A percentile compares a stretch with the other conserved stretches of the same genome.
Evolutionary conservation across 1,139 yeast species (phyloP).

Genomic region (Blastobotrys malaysiensis): DNA sequence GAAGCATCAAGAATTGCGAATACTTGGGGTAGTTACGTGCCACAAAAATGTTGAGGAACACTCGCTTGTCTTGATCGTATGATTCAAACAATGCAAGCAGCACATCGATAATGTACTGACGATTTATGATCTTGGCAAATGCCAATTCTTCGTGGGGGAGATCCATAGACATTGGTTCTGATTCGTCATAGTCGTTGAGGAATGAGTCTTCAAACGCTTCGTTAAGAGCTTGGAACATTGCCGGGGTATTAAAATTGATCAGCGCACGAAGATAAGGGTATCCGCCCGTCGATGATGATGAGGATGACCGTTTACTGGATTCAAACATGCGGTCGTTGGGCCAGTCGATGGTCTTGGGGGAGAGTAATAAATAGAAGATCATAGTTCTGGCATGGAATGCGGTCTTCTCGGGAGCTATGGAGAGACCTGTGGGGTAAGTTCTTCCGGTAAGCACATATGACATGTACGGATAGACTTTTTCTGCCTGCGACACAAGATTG

Average conservation of each 20-base stretch:
- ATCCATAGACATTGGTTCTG: slow-evolving; percentile 8
- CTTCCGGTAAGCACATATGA: slow-evolving; percentile 69
- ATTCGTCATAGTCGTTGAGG: slow-evolving; percentile 42
- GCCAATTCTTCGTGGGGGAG: slow-evolving; percentile 23
- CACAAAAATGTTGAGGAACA: slow-evolving; percentile 57
- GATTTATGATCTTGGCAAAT: slow-evolving; percentile 37
- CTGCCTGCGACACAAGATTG: slow-evolving; percentile 20
- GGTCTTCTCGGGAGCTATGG: slow-evolving; percentile 32
- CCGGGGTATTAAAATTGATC: slow-evolving; percentile 47
- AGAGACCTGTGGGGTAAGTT: slow-evolving; percentile 65
- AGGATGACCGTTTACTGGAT: background rate
- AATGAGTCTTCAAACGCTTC: slow-evolving; percentile 74
- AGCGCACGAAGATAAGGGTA: slow-evolving; percentile 57
- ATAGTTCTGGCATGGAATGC: slow-evolving; percentile 40
- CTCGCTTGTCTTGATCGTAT: slow-evolving; percentile 30
- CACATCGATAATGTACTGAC: slow-evolving; percentile 66
- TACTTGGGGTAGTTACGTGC: slow-evolving; percentile 77
- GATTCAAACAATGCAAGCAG: slow-evolving; percentile 44
- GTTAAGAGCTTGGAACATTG: slow-evolving; percentile 59
- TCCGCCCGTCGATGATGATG: slow-evolving; percentile 29
- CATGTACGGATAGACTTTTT: slow-evolving; percentile 53
- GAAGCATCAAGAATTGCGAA: slow-evolving; percentile 65
- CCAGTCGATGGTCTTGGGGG: slow-evolving; percentile 32
- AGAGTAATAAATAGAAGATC: slow-evolving; percentile 53
- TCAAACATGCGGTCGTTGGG: slow-evolving; percentile 22